Conservation (phyloP, 176 grass and related monocot species). For the Poa pratensis region DNA sequence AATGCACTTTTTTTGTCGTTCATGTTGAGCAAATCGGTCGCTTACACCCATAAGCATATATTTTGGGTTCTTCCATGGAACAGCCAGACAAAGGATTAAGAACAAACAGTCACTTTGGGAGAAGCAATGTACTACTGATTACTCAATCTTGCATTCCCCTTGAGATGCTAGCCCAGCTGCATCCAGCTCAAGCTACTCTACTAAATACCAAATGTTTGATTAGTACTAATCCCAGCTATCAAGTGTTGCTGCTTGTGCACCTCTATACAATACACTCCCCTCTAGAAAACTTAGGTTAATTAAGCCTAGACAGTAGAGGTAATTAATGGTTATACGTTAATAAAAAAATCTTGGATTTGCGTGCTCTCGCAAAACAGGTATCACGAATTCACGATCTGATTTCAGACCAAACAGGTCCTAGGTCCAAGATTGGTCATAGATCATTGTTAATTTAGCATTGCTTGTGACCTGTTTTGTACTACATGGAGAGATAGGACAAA, state of each 20-base stretch:
- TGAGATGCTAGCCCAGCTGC: conserved; percentile 28
- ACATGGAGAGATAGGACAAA: conserved; percentile 18
- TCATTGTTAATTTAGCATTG: conserved; percentile 24
- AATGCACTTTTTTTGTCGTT: conserved; percentile 27
- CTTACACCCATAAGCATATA: conserved; percentile 30
- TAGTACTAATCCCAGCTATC: conserved; percentile 54
- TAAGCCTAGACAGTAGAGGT: background rate
- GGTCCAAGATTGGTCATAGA: conserved; percentile 16
- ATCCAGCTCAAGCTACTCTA: conserved; percentile 38
- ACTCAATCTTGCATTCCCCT: conserved; percentile 25
- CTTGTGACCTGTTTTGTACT: conserved; percentile 8
- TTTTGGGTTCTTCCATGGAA: conserved; percentile 24
- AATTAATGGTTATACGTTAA: conserved; percentile 24
- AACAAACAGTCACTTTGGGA: conserved; percentile 45
- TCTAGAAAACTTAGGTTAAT: conserved; percentile 15
- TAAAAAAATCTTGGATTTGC: background rate
- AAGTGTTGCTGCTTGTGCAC: conserved; percentile 36
- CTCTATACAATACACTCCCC: background rate
- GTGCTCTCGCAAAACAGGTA: conserved; percentile 30
- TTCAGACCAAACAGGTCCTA: conserved; percentile 30
- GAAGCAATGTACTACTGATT: conserved; percentile 35
- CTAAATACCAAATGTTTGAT: background rate
- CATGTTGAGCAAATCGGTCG: conserved; percentile 32
- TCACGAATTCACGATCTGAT: conserved; percentile 23
- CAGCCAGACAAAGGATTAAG: conserved; percentile 50